phyloP scores from a whole-genome alignment of 164 flowering plant species.

The Kingdonia uniflora region DNA sequence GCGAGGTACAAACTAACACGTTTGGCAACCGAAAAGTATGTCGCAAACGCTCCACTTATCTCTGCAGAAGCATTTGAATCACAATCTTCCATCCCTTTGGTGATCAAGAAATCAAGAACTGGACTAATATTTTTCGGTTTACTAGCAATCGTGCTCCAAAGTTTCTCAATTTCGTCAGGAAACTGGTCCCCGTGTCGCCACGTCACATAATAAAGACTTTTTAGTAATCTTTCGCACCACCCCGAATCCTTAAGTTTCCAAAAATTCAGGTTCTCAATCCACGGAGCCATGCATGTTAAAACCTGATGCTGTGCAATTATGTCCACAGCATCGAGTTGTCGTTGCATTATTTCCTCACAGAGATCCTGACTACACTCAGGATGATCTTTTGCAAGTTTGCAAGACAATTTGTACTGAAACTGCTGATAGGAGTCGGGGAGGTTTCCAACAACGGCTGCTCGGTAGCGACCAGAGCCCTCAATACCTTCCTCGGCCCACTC shows the following conservation, averaged over 20 bases:
- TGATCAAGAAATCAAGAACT: conserved; percentile 84
- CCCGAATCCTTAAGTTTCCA: conserved; percentile 92
- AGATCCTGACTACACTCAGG: conserved; percentile 94
- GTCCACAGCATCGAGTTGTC: conserved; percentile 98
- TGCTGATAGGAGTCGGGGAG: conserved; percentile 99
- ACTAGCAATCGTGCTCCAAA: conserved; percentile 98
- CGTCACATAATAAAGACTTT: conserved; percentile 94
- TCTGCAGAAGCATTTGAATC: conserved; percentile 98
- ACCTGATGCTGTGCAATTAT: conserved; percentile 99
- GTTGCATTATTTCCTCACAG: conserved; percentile 98
- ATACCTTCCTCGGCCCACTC: conserved; percentile 95
- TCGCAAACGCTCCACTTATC: conserved; percentile 96
- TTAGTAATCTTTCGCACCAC: conserved; percentile 92
- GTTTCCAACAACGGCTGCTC: conserved; percentile 97
- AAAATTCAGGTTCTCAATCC: conserved; percentile 97
- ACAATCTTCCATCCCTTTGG: conserved; percentile 97
- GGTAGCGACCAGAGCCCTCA: conserved; percentile 73
- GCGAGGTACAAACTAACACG: conserved; percentile 94
- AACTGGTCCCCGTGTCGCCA: conserved; percentile 99
- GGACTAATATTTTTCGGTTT: conserved; percentile 92
- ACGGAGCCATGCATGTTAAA: conserved; percentile 98
- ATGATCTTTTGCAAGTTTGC: conserved; percentile 95
- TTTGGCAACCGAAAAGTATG: conserved; percentile 96
- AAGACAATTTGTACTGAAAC: conserved; percentile 94
- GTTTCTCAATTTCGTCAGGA: conserved; percentile 98